Base-by-base conservation (phyloP, 495 filamentous ascomycete species). In the Tuber indicum region DNA sequence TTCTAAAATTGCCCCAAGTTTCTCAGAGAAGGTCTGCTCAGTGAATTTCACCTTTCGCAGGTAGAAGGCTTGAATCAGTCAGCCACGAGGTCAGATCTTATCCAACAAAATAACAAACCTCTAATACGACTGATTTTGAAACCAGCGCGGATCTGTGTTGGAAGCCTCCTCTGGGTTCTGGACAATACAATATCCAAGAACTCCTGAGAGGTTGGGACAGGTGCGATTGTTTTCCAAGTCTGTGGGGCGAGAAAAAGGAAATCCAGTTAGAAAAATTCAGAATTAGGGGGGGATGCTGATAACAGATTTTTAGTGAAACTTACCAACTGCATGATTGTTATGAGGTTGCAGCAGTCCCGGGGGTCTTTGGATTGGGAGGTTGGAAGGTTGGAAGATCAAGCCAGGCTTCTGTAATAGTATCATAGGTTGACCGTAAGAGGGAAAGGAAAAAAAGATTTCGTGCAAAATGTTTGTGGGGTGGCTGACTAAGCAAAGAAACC, bases 11-110 rank as follows among this genome's bases (percentile, higher is more conserved):
- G 90, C 87, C 77, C 89, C 90, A 76, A 99, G 90, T 86, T 98
- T 97, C 81, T 99, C 96, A 74, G 90, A 90, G 85, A 98, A 98
- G 66, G 96, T 98, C 86, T 98, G 94, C 83, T 95, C 91, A n/a
- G 96, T 98, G 85, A 92, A 98, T 85, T 98, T 99, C 88, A 98
- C 96, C 86, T 99, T 98, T 84, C 96, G 89, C 76, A 94, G 97
- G 84, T 97, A 97, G 87, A 97, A 98, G 75, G 91, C 93, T 91
- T 79, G 74, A 74, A 66, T 75, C 72, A 16, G 58, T 80, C 73
- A 79, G 70, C n/a, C 17, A 14, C 26, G 32, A 17, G 32, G 72
- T 70, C 23, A 49, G 45, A 17, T 36, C 76, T 9, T 58, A 5
- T 10, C 47, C 76, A 84, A 75, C 78, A 78, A 83, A 49, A 77